Evolutionary conservation across 2,329 filamentous ascomycete genomes (phyloP), one percentile per base, ranked within the genome.

Genomic region (Monosporascus cannonballus): DNA sequence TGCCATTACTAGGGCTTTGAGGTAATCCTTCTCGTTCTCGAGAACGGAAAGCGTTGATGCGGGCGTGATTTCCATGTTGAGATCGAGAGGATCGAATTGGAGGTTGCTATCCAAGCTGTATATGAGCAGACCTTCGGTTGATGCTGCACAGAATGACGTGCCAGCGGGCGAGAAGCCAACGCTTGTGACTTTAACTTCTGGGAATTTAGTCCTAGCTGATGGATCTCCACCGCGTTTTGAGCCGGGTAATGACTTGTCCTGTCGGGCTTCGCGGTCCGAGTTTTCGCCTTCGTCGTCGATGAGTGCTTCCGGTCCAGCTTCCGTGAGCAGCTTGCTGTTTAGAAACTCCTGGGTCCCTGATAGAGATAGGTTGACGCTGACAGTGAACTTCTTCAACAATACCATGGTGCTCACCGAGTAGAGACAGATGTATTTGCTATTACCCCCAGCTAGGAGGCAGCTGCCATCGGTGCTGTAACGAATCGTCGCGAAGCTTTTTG

Each of bases 391-490:
- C 69, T 95, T 96, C 52, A 97, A 76, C 11, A 99, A 75, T 1
- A 94, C 90, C 69, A 94, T 91, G 1, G 93, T 96, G 53, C 85
- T 85, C 34, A 96, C 90, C n/a, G 95, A 93, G 72, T 99, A 99
- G 53, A 99, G 72, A 67, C 94, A 97, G 50, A 99, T 96, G 70
- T 96, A 96, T 74, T 99, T 99, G 84, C 91, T 96, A 76, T 94
- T 96, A 34, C 94, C 94, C 47, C 84, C 92, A 1, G 93, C 94
- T 41, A 99, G 76, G 11, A 99, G 77, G 63, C 94, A 96, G 56
- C 84, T 89, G 14, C 94, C 94, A 66, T 99, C 94, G 1, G 90
- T 87, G 67, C 91, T 96, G 73, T 97, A 99, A 51, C 83, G 84
- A 59, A 99, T 89, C 6, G 87, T 88, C 64, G 82, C 86, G 74